Evolutionary conservation across 129 eudicot species (phyloP), one percentile per base, ranked within the genome.

Genomic region (Logfia minima): DNA sequence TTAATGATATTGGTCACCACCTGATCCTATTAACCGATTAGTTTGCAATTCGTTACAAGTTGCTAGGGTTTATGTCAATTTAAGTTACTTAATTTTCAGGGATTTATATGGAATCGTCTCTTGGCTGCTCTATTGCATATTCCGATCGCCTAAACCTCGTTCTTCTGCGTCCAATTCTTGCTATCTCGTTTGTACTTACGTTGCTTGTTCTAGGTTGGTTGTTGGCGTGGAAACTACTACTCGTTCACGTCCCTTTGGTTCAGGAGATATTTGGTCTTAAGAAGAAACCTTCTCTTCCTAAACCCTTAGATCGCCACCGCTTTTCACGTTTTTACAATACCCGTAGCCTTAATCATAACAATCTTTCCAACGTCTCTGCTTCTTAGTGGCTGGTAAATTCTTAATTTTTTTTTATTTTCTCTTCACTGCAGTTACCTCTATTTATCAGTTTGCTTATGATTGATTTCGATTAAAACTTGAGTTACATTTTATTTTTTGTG

Each of bases 211-310:
- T 88, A 3, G 89, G 93, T 60, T 92, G 98, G 96, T 86, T 82
- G 24, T 79, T 92, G 84, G 98, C 96, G 11, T 92, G 98, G 98
- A 90, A 90, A 71, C 81, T 88, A 28, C 91, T 90, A 22, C 77
- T 92, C 62, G 98, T 90, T 65, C 96, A 92, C 79, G 87, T 92
- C 14, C 98, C 98, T 77, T 75, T 92, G 79, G 93, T 92, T n/a
- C 98, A 88, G 60, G 98, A 92, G 79, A 88, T 92, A 32, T 92
- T 90, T 56, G 92, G 96, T 62, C 86, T 92, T 48, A 86, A 86
- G 68, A 90, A 90, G 71, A 92, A 90, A 78, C 39, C 82, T 18
- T 28, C 77, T 43, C 85, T 86, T 71, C 92, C 92, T 17, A 88
- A 85, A 70, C 96, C 96, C 69, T 72, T 81, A 22, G 74, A 71